Percentiles rank a stretch among this genome's conserved stretches.
phyloP scores from a whole-genome alignment of 352 stramenopile species.

The Globisporangium recalcitrans region DNA sequence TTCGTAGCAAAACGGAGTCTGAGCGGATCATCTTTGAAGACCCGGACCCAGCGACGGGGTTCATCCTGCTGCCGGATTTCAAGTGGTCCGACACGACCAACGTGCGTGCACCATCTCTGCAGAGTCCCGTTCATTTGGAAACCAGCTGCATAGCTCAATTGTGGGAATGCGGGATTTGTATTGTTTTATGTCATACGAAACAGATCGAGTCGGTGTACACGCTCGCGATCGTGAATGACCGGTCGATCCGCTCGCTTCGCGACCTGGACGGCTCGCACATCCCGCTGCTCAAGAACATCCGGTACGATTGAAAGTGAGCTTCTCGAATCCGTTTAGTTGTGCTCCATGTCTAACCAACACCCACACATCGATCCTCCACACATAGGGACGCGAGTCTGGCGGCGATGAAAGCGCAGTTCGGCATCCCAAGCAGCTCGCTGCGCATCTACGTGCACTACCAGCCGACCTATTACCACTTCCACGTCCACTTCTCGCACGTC shows the following conservation, averaged over 20 bases:
- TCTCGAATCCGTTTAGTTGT: background rate
- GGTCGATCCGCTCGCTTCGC: conserved; percentile 67
- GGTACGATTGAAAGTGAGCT: conserved; percentile 27
- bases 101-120: conserved; percentile 22
- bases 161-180: background rate
- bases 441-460: conserved; percentile 88
- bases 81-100: conserved; percentile 77
- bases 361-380: background rate
- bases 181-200: background rate
- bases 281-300: conserved; percentile 63
- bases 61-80: conserved; percentile 79
- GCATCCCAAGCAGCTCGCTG: conserved; percentile 43
- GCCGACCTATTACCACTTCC: conserved; percentile 86
- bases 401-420: conserved; percentile 51
- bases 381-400: conserved; percentile 53
- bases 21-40: conserved; percentile 82
- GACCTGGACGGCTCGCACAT: conserved; percentile 63
- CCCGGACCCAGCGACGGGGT: conserved; percentile 50
- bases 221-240: conserved; percentile 74
- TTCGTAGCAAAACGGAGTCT: conserved; percentile 64
- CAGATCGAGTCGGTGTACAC: conserved; percentile 81
- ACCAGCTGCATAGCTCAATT: background rate
- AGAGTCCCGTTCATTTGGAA: background rate
- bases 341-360: background rate
- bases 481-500: conserved; percentile 85